phyloP scores from a whole-genome alignment of 129 eudicot genomes.

The Sambucus nigra region DNA sequence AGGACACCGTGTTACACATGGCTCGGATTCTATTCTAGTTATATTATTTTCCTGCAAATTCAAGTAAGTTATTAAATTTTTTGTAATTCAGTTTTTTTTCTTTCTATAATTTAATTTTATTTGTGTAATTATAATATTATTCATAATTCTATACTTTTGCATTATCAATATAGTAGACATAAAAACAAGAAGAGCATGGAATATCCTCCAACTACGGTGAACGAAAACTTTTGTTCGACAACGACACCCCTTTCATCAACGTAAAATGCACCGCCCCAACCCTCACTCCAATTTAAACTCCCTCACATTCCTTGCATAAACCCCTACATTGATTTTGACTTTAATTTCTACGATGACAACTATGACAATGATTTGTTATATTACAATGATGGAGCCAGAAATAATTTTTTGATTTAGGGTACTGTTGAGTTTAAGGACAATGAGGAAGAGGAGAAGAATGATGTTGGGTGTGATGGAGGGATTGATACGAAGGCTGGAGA shows the following conservation, averaged over 20 bases:
- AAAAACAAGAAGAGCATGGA: too few species aligned
- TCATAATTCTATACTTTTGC: too few species aligned
- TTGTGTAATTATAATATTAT: too few species aligned
- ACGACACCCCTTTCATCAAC: conserved; percentile 56
- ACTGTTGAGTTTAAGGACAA: background rate
- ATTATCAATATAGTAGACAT: too few species aligned
- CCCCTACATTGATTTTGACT: conserved; percentile 44
- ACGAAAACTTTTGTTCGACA: conserved; percentile 61
- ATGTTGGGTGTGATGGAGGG: conserved; percentile 27
- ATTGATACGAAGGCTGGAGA: conserved; percentile 71
- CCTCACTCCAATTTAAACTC: conserved; percentile 69
- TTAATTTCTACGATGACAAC: conserved; percentile 28
- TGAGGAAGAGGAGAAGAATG: conserved; percentile 3
- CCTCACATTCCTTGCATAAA: too few species aligned
- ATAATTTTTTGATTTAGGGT: conserved; percentile 12
- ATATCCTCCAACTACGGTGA: conserved; percentile 65
- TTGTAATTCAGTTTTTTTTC: too few species aligned
- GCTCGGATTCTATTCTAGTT: too few species aligned
- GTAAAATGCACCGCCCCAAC: conserved; percentile 67
- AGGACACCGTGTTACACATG: too few species aligned
- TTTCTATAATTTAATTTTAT: too few species aligned
- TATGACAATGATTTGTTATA: conserved; percentile 8
- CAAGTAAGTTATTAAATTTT: too few species aligned
- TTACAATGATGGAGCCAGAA: conserved; percentile 12
- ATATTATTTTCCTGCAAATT: too few species aligned